phyloP scores from a whole-genome alignment of 176 grass and related monocot species.

The Olyra latifolia region DNA sequence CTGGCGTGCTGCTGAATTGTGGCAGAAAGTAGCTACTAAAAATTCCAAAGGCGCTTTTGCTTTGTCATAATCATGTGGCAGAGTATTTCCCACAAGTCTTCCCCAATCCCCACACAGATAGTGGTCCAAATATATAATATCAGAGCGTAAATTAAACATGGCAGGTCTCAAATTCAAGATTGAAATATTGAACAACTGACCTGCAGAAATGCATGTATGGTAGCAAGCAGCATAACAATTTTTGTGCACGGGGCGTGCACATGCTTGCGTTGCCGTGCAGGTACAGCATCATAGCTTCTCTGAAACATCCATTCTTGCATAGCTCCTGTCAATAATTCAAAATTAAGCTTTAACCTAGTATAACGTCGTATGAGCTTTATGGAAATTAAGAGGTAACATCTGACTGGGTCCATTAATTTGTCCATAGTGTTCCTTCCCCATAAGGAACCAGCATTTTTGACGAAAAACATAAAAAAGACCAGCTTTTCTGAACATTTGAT shows the following conservation, averaged over 20 bases:
- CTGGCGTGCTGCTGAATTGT: conserved; percentile 17
- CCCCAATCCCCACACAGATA: neutral
- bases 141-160: conserved; percentile 3
- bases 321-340: conserved; percentile 31
- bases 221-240: conserved; percentile 15
- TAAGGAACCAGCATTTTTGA: neutral
- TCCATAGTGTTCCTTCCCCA: neutral
- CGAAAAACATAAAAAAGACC: neutral
- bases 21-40: conserved; percentile 2
- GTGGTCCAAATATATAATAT: conserved; percentile 23
- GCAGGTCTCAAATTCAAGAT: neutral
- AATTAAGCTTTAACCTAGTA: conserved; percentile 3
- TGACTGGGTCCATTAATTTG: neutral
- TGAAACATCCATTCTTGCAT: neutral
- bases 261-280: neutral
- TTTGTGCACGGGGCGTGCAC: conserved; percentile 13
- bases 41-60: conserved; percentile 20
- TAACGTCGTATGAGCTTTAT: neutral
- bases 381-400: neutral
- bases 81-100: neutral
- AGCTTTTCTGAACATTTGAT: neutral
- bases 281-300: conserved; percentile 28
- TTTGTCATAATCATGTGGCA: conserved; percentile 36
- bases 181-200: neutral
- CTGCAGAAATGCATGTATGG: conserved; percentile 21